Conservation (phyloP, 345 rosid species). For the Acer saccharum region DNA sequence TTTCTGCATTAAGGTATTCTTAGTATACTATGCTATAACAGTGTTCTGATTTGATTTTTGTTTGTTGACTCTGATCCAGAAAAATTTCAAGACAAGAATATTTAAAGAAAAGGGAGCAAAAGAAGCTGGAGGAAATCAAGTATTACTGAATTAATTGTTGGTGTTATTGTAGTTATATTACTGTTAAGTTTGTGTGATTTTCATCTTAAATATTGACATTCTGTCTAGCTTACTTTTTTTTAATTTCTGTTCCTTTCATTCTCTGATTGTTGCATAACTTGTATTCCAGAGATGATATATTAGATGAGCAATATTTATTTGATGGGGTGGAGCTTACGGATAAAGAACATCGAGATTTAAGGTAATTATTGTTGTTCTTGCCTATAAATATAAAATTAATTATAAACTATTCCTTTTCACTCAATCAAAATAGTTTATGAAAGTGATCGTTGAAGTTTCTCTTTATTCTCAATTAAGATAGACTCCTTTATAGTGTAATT, state of each 20-base stretch:
- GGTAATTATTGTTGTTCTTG: constrained; percentile 43
- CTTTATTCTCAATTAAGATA: background rate
- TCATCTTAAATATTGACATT: background rate
- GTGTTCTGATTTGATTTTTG: constrained; percentile 12
- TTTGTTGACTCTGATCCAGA: constrained; percentile 43
- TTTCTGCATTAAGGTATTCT: background rate
- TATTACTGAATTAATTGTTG: constrained; percentile 23
- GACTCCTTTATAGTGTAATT: background rate
- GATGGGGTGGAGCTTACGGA: constrained; percentile 74
- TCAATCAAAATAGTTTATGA: background rate
- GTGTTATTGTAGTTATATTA: background rate
- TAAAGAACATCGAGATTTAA: constrained; percentile 60
- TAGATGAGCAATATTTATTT: constrained; percentile 86
- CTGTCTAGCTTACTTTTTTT: background rate
- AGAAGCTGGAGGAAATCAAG: constrained; percentile 94
- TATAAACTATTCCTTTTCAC: background rate
- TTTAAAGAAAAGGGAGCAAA: constrained; percentile 94
- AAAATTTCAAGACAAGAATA: constrained; percentile 91
- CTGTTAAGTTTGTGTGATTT: background rate
- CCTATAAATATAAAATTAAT: background rate
- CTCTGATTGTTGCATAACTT: constrained; percentile 8
- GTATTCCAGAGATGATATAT: constrained; percentile 76
- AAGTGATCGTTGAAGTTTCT: background rate
- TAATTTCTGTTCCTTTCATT: background rate
- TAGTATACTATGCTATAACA: background rate